Percentiles rank a stretch among this genome's conserved stretches.
Evolutionary conservation across 2,329 filamentous ascomycete genomes (phyloP).

Genomic region (Pseudonectria buxi): DNA sequence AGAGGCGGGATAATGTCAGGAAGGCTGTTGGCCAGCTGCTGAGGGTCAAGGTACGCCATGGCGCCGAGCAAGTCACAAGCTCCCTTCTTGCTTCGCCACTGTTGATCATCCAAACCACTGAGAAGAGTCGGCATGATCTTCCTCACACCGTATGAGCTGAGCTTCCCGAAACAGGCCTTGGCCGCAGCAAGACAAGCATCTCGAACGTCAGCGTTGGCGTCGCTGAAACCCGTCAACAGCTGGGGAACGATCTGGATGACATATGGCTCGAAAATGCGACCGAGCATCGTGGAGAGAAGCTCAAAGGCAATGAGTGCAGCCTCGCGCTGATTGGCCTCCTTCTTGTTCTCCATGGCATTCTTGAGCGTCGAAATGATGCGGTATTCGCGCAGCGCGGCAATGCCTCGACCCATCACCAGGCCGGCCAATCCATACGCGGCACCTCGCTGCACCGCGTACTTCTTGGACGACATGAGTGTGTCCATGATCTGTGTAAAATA

Average conservation of each 20-base stretch:
- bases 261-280: conserved; percentile 89
- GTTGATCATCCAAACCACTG: conserved; percentile 84
- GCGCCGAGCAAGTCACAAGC: conserved; percentile 94
- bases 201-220: conserved; percentile 79
- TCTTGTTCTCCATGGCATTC: conserved; percentile 88
- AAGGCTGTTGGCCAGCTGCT: conserved; percentile 84
- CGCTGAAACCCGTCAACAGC: conserved; percentile 81
- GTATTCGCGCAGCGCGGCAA: conserved; percentile 74
- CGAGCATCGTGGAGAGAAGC: conserved; percentile 77
- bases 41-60: conserved; percentile 96
- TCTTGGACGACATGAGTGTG: conserved; percentile 77
- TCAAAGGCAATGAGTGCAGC: conserved; percentile 87
- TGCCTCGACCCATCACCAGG: conserved; percentile 80
- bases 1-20: conserved; percentile 96
- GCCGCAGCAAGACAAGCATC: conserved; percentile 89
- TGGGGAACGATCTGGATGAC: conserved; percentile 93
- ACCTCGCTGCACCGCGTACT: conserved; percentile 86
- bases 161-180: conserved; percentile 85
- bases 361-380: conserved; percentile 77
- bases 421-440: conserved; percentile 93
- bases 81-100: conserved; percentile 98
- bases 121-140: conserved; percentile 86
- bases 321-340: conserved; percentile 81
- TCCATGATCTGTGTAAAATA: conserved; percentile 80
- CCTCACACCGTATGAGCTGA: conserved; percentile 95